phyloP scores from a whole-genome alignment of 805 yeast genomes.

The Wickerhamomyces xylosicus region DNA sequence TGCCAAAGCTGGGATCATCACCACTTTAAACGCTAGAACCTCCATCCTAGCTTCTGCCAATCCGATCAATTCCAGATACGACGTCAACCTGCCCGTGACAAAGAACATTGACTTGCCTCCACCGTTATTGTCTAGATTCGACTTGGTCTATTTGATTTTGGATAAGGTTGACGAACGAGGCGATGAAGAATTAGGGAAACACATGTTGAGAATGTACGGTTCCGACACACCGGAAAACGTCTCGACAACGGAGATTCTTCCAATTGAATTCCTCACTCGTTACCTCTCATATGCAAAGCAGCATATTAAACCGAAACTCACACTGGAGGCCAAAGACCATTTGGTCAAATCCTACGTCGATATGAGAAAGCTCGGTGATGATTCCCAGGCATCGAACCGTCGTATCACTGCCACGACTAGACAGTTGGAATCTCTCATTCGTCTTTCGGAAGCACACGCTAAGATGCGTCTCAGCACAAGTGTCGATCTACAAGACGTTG shows the following conservation, averaged over 20 bases:
- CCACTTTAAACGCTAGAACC: constrained; percentile 93
- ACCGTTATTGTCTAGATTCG: constrained; percentile 89
- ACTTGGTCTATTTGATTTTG: constrained; percentile 81
- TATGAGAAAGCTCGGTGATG: constrained; percentile 93
- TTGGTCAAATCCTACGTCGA: constrained; percentile 83
- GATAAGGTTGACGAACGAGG: constrained; percentile 84
- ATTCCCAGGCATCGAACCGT: constrained; percentile 72
- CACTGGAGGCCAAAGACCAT: constrained; percentile 73
- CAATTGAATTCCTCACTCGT: constrained; percentile 77
- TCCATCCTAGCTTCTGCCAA: constrained; percentile 94
- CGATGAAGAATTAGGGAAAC: constrained; percentile 83
- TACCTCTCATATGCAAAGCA: constrained; percentile 95
- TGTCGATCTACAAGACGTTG: constrained; percentile 74
- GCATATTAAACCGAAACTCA: constrained; percentile 66
- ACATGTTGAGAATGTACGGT: constrained; percentile 82
- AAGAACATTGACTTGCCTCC: constrained; percentile 95
- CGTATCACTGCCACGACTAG: constrained; percentile 97
- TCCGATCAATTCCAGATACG: constrained; percentile 92
- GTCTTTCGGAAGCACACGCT: constrained; percentile 94
- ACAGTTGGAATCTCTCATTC: constrained; percentile 91
- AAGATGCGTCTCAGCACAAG: constrained; percentile 78
- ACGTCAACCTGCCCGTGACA: constrained; percentile 91
- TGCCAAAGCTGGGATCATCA: constrained; percentile 97
- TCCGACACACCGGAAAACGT: constrained; percentile 79
- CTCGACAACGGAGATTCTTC: constrained; percentile 56